A percentile compares a stretch with the other conserved stretches of the same genome.
Conservation (phyloP, 2,329 filamentous ascomycete species). For the Pseudocercospora vitis region DNA sequence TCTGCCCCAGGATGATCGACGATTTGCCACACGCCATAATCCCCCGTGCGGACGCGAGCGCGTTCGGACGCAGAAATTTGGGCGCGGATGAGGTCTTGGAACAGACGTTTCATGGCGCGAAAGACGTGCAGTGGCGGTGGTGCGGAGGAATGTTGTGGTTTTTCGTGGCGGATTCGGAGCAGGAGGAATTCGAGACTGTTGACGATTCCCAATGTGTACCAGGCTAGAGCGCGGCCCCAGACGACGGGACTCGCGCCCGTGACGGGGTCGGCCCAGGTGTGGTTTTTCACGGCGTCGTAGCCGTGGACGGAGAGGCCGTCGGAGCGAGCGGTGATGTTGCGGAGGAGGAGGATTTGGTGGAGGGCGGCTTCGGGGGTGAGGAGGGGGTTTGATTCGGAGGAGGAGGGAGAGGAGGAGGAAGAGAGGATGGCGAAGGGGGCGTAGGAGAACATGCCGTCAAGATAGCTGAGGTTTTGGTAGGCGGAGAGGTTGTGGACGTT, state of each 20-base stretch:
- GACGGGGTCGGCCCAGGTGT: conserved; percentile 53
- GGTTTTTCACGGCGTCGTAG: conserved; percentile 52
- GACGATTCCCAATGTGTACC: conserved; percentile 55
- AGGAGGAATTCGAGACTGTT: conserved; percentile 50
- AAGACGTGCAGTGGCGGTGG: too few species aligned
- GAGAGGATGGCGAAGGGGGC: conserved; percentile 46
- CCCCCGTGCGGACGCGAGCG: conserved; percentile 20
- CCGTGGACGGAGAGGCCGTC: conserved; percentile 55
- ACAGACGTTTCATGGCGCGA: conserved; percentile 42
- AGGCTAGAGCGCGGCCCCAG: conserved; percentile 57
- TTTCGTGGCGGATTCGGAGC: not conserved
- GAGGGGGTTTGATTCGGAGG: too few species aligned
- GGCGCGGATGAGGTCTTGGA: conserved; percentile 42
- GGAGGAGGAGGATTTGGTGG: conserved; percentile 50
- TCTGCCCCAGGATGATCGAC: conserved; percentile 49
- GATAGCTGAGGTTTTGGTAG: conserved; percentile 55
- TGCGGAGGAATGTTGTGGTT: conserved; percentile 36
- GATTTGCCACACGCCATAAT: conserved; percentile 57
- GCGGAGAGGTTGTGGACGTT: conserved; percentile 28
- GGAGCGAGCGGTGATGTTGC: conserved; percentile 44
- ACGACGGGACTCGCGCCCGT: conserved; percentile 55
- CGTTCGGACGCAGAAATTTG: conserved; percentile 43
- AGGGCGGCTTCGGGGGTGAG: conserved; percentile 30
- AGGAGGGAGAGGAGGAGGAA: too few species aligned
- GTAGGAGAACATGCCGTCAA: conserved; percentile 56